Base-by-base conservation (phyloP, 805 yeast species). In the Scheffersomyces stipitis region DNA sequence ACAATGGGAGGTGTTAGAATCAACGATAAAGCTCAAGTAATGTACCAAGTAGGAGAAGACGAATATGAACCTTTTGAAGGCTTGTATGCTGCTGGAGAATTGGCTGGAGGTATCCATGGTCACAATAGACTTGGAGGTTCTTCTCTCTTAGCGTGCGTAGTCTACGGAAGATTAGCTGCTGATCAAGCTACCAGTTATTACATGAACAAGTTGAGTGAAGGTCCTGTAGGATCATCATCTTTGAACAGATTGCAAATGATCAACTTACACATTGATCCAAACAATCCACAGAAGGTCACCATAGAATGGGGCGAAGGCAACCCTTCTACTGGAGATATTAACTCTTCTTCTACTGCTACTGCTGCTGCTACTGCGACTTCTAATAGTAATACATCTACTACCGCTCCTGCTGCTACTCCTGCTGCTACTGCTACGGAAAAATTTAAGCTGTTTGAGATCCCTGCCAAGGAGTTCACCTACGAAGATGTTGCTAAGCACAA, bases 1-100 rank as follows among this genome's bases (percentile, higher is more conserved):
- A 77, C 86, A 6, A 80, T 80, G 85, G 87, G 88, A 15, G 87
- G 88, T 32, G 76, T 78, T 4, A 71, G 71, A 54, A 76, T 79
- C 38, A 69, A 78, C 49, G 73, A 66, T 16, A 50, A 66, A 28
- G 61, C 76, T 0, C 70, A 39, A 55, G 72, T 53, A 50, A 62
- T 42, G 35, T 72, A 36, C 38, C 45, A 63, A n/a, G 49, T 41
- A 18, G 45, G 53, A 1, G 56, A 58, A 6, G 31, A 46, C 5
- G 46, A 51, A 16, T 47, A 28, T 28, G 42, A 37, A 15, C 59
- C 66, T 3, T 62, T 66, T 37, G 53, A 52, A 24, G 70, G 70
- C 2, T 54, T 69, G 29, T 69, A 52, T 43, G 73, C 75, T 1
- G 67, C 69, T 8, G 75, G 75, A 4, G 75, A 69, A 42, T 60